Percentiles rank a stretch among this genome's conserved stretches.
Conservation (phyloP, 441 rosid genomes). For the Jatropha podagrica region DNA sequence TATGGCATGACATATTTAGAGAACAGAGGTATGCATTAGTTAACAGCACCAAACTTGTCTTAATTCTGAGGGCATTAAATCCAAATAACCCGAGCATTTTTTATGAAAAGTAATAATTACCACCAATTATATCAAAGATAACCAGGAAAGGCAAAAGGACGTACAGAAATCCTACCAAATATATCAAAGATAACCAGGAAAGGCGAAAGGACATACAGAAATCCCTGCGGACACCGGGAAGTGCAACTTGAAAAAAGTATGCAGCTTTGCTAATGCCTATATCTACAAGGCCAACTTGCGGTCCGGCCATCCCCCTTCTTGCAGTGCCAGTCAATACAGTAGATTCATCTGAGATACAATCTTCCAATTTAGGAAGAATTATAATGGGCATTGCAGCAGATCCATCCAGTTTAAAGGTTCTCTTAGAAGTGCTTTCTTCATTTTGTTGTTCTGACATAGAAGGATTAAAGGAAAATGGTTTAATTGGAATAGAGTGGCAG, state of each 20-base stretch:
- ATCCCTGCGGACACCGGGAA: constrained; percentile 59
- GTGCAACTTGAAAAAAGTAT: constrained; percentile 56
- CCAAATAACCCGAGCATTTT: background rate
- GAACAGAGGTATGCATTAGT: background rate
- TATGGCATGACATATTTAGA: background rate
- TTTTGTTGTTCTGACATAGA: constrained; percentile 8
- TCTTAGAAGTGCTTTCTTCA: constrained; percentile 21
- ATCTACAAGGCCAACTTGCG: constrained; percentile 52
- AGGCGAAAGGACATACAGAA: constrained; percentile 32
- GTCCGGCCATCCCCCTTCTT: constrained; percentile 33
- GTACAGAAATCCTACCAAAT: constrained; percentile 34
- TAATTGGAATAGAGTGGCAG: constrained; percentile 15
- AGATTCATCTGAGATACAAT: constrained; percentile 29
- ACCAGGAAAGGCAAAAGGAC: constrained; percentile 17
- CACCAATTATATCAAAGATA: background rate
- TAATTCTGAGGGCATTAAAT: too few relatives aligned
- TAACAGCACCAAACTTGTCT: background rate
- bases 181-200: background rate
- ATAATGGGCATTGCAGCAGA: constrained; percentile 23
- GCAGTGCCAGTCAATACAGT: constrained; percentile 45
- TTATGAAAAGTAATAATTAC: background rate
- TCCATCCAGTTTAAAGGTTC: constrained; percentile 27
- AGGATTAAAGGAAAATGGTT: constrained; percentile 6
- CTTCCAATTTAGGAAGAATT: constrained; percentile 24
- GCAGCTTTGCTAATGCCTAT: constrained; percentile 59